phyloP scores from a whole-genome alignment of 2,329 filamentous ascomycete genomes.

The Cladosporium sphaerospermum region DNA sequence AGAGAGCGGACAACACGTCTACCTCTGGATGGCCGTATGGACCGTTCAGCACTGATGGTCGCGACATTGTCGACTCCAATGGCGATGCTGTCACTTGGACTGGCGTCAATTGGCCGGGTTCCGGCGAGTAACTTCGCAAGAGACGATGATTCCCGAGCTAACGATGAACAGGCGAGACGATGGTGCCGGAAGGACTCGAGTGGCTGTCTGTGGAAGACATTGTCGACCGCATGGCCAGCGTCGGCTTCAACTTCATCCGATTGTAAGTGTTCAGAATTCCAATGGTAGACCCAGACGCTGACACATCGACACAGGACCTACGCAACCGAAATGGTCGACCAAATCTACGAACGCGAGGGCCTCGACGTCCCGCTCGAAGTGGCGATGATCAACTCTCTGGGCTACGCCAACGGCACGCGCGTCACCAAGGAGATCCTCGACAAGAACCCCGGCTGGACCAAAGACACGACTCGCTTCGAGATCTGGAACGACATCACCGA shows the following conservation, averaged over 20 bases:
- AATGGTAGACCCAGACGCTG: neutral
- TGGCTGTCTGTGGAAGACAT: slow-evolving; percentile 26
- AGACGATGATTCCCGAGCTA: neutral
- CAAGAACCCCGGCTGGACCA: slow-evolving; percentile 33
- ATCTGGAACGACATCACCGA: slow-evolving; percentile 28
- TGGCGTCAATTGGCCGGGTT: slow-evolving; percentile 31
- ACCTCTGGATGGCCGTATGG: slow-evolving; percentile 23
- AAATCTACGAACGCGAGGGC: slow-evolving; percentile 36
- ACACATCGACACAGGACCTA: slow-evolving; percentile 27
- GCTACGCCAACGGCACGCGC: slow-evolving; percentile 35
- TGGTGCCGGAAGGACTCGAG: slow-evolving; percentile 31
- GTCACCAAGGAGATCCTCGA: slow-evolving; percentile 33
- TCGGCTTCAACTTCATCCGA: slow-evolving; percentile 30
- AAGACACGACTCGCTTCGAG: slow-evolving; percentile 35
- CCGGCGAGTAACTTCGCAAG: slow-evolving; percentile 3
- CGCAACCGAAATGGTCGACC: slow-evolving; percentile 38
- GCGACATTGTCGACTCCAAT: slow-evolving; percentile 18
- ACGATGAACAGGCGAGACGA: slow-evolving; percentile 21
- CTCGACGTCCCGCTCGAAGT: slow-evolving; percentile 35
- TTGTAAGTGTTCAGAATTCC: slow-evolving; percentile 19
- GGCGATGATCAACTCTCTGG: slow-evolving; percentile 35
- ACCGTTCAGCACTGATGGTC: slow-evolving; percentile 30
- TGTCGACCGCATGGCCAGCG: slow-evolving; percentile 25
- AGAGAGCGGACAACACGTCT: slow-evolving; percentile 1
- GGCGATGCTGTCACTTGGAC: slow-evolving; percentile 26